A percentile compares a stretch with the other conserved stretches of the same genome.
Evolutionary conservation across 495 filamentous ascomycete genomes (phyloP).

Genomic region (Penicillium soppii): DNA sequence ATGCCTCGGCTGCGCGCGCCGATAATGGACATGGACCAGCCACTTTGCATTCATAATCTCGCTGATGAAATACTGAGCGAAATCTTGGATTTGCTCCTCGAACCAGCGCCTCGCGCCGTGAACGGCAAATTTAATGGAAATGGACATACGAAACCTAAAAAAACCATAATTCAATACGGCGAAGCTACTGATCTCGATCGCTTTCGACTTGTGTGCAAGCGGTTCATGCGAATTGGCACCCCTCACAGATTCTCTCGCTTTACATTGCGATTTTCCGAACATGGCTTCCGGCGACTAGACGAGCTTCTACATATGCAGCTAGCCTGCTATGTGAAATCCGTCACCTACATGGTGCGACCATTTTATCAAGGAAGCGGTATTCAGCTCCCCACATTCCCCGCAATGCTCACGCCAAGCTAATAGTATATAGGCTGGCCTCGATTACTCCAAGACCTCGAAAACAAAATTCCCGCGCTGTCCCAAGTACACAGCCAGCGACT

Average conservation of each 20-base stretch:
- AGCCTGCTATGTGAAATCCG: conserved; percentile 61
- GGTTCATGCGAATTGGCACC: conserved; percentile 61
- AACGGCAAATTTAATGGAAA: conserved; percentile 7
- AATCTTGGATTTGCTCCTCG: conserved; percentile 45
- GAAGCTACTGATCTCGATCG: conserved; percentile 41
- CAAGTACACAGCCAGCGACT: conserved; percentile 32
- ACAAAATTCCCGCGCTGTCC: conserved; percentile 20
- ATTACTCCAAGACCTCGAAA: conserved; percentile 20
- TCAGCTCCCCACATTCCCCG: conserved; percentile 26
- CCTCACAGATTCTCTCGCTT: conserved; percentile 61
- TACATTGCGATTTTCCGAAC: conserved; percentile 56
- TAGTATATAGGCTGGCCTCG: conserved; percentile 32
- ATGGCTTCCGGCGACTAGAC: conserved; percentile 57
- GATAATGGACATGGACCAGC: conserved; percentile 42
- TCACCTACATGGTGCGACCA: conserved; percentile 71
- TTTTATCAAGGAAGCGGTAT: conserved; percentile 59
- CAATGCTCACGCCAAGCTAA: conserved; percentile 17
- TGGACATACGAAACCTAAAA: too few relatives aligned
- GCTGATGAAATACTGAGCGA: conserved; percentile 62
- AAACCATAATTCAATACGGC: conserved; percentile 18
- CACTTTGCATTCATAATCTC: conserved; percentile 47
- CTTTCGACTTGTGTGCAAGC: conserved; percentile 60
- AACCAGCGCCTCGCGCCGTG: conserved; percentile 9
- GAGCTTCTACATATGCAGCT: conserved; percentile 52
- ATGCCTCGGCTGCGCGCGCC: conserved; percentile 36